These are phyloP conservation scores for Citrus glauca DNA, from an alignment of 345 rosid species.

Conservation along the genomic window DNA sequence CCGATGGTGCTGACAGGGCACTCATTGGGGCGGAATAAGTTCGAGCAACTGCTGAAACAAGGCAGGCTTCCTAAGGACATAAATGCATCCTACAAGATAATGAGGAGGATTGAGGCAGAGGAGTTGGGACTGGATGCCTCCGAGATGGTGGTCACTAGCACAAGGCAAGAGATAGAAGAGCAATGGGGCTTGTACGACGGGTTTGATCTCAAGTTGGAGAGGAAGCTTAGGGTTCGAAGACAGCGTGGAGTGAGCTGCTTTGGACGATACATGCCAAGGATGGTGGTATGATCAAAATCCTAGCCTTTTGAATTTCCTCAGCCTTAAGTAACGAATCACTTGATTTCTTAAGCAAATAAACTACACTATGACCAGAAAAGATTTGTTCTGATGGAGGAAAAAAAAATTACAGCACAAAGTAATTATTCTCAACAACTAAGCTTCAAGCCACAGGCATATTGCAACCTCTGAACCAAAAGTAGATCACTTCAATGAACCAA, in stretches of 20 bases:
- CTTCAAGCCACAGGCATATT: neutral
- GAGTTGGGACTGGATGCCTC: constrained; percentile 59
- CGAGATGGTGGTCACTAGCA: constrained; percentile 69
- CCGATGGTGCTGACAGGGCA: constrained; percentile 74
- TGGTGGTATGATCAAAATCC: constrained; percentile 44
- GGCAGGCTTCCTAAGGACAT: constrained; percentile 61
- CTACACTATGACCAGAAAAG: neutral
- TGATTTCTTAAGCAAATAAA: neutral
- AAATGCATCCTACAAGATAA: constrained; percentile 54
- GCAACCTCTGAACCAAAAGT: neutral
- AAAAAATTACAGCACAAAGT: neutral
- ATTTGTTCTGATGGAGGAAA: neutral
- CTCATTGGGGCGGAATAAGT: constrained; percentile 65
- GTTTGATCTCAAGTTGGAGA: constrained; percentile 60
- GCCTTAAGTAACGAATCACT: neutral
- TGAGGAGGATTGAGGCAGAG: constrained; percentile 61
- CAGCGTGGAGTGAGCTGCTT: constrained; percentile 68
- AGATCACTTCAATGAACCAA: neutral
- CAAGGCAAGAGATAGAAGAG: constrained; percentile 70
- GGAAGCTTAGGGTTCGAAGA: constrained; percentile 59
- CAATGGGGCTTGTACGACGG: constrained; percentile 81
- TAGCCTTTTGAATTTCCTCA: neutral
- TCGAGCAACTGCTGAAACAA: constrained; percentile 63
- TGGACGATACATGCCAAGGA: constrained; percentile 65
- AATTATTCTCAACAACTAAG: neutral